Conservation (phyloP, 1,284 basidiomycete genomes). For the Neolentinus lepideus region DNA sequence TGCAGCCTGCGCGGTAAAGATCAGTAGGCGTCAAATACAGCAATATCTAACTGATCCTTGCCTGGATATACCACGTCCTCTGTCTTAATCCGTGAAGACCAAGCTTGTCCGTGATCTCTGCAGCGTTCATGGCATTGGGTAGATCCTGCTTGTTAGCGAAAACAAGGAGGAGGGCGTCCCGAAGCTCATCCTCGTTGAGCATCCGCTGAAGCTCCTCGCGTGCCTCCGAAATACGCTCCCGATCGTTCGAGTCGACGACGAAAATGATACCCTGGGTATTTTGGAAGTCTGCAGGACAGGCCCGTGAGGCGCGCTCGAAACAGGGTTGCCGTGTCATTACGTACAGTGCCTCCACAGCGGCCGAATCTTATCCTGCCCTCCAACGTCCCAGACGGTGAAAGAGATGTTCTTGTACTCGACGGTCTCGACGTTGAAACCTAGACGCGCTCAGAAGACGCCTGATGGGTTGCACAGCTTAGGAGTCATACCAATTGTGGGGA, state of each 20-base stretch:
- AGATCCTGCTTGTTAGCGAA: constrained; percentile 99
- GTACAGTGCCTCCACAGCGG: constrained; percentile 98
- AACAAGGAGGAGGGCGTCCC: constrained; percentile 96
- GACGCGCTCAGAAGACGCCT: neutral
- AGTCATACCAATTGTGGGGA: constrained; percentile 90
- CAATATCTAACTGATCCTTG: constrained; percentile 27
- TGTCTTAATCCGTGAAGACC: constrained; percentile 96
- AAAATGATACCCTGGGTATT: constrained; percentile 99
- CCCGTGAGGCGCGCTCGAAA: constrained; percentile 1
- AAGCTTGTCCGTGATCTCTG: constrained; percentile 99
- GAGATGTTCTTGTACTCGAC: constrained; percentile 92
- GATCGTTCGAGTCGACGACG: constrained; percentile 99
- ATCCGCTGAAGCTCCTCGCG: constrained; percentile 99
- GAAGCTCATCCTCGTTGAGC: constrained; percentile 99
- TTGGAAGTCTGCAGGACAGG: constrained; percentile 83
- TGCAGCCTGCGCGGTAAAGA: constrained; percentile 59
- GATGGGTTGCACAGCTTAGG: neutral
- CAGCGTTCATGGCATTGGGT: constrained; percentile 99
- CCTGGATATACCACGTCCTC: constrained; percentile 99
- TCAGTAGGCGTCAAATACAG: constrained; percentile 8
- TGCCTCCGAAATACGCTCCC: constrained; percentile 98
- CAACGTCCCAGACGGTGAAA: constrained; percentile 89
- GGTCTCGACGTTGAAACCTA: constrained; percentile 97
- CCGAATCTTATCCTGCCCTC: constrained; percentile 84
- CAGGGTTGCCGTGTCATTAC: constrained; percentile 22